These are phyloP conservation scores for Barnettozyma sp. DNA, from an alignment of 805 yeast species.

Conservation along the genomic window DNA sequence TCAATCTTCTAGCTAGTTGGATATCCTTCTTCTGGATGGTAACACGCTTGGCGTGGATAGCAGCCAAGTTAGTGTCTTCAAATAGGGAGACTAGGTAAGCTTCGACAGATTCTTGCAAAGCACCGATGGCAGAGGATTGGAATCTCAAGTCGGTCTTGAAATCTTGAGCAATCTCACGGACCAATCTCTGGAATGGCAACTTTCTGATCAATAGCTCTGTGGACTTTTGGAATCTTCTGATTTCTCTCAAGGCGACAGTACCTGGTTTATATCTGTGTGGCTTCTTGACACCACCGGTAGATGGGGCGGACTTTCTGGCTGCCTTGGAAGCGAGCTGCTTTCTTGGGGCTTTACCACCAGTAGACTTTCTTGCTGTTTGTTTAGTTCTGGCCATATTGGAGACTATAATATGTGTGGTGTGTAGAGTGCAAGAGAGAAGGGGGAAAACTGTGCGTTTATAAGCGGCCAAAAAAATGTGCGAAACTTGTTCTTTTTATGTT, in stretches of 20 bases:
- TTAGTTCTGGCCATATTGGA: conserved; percentile 79
- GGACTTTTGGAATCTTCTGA: conserved; percentile 94
- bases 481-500: too few relatives aligned
- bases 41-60: conserved; percentile 98
- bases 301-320: conserved; percentile 90
- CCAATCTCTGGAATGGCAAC: conserved; percentile 95
- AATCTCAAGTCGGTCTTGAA: conserved; percentile 90
- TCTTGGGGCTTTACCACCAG: conserved; percentile 97
- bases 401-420: background rate
- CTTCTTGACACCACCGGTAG: conserved; percentile 88
- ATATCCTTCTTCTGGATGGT: conserved; percentile 98
- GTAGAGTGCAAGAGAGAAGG: background rate
- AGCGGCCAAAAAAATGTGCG: too few relatives aligned
- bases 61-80: conserved; percentile 98
- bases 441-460: too few relatives aligned
- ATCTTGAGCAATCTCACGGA: conserved; percentile 92
- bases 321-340: conserved; percentile 88
- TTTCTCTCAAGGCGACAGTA: conserved; percentile 94
- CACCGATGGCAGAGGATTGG: conserved; percentile 97
- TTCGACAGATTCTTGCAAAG: conserved; percentile 97
- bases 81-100: conserved; percentile 94
- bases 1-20: conserved; percentile 94
- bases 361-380: conserved; percentile 91
- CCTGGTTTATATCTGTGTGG: conserved; percentile 98
- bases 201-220: conserved; percentile 94